Base-by-base conservation (phyloP, 805 yeast species). In the Schwanniomyces sp. region DNA sequence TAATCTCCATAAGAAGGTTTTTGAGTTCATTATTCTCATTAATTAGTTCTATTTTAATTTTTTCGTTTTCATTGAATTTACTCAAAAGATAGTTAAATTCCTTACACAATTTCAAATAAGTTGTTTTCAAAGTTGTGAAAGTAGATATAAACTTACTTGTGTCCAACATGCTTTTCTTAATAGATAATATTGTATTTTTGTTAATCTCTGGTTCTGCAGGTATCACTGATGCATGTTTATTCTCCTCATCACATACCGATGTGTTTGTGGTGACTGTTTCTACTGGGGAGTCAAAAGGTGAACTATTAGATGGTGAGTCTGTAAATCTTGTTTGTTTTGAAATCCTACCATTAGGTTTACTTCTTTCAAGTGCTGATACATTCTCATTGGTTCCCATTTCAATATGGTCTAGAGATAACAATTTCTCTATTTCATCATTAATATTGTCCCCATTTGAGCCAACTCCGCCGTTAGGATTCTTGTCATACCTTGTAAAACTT, bases 21-120 rank as follows among this genome's bases (percentile, higher is more conserved):
- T 61, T 57, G 43, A 69, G 58, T 50, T 67, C 65, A 48, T 67
- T 65, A 47, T 69, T 69, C 45, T 69, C 74, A 51, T 68, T 61
- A 46, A 68, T 68, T 47, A 69, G 54, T 48, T 63, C 65, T 39
- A 69, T 58, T 49, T 68, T 68, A 40, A 66, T 54, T 36, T 53
- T 51, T 53, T 69, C 74, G 50, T 67, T 69, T 42, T 68, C 70
- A 48, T 68, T 67, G 55, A 69, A 69, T 52, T 66, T 68, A 30
- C 56, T 53, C 50, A 69, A 57, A 17, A 69, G 52, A 48, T 61
- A 67, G 47, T 69, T 69, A 60, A 68, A 69, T 46, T 69, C 74
- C 45, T 64, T 67, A 52, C 74, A 69, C 43, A 69, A 62, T 52
- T 69, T 68, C 49, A 69, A 54, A 52, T 69, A 69, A 4, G 74